These are phyloP conservation scores for Cryphonectria japonica DNA, from an alignment of 2,329 filamentous ascomycete species.

Conservation along the genomic window DNA sequence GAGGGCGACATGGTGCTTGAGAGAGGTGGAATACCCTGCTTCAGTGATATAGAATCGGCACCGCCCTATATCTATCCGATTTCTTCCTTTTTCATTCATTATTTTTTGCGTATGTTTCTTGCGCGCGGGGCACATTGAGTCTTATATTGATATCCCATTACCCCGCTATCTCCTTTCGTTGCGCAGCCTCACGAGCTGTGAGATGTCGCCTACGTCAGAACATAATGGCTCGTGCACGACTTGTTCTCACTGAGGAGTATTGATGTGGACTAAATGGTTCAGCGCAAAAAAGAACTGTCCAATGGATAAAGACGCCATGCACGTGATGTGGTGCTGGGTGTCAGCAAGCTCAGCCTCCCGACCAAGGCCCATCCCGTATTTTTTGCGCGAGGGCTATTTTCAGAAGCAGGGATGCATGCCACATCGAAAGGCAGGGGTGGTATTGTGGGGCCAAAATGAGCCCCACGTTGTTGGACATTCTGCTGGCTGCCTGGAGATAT, in stretches of 20 bases:
- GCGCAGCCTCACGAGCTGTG: not conserved
- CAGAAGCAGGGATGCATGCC: not conserved
- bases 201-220: not conserved
- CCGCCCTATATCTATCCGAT: no score
- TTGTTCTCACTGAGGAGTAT: not conserved
- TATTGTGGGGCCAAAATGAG: not conserved
- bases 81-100: not conserved
- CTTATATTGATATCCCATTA: not conserved
- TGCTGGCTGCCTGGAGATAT: not conserved
- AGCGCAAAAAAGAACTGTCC: slow-evolving; percentile 6
- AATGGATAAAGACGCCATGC: slow-evolving; percentile 1
- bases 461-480: not conserved
- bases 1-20: not conserved
- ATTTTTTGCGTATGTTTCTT: not conserved
- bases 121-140: not conserved
- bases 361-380: not conserved
- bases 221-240: not conserved
- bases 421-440: not conserved
- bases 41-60: not conserved
- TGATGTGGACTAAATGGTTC: not conserved
- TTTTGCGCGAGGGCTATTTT: slow-evolving; percentile 11
- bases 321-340: not conserved
- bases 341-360: slow-evolving; percentile 2
- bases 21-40: no score
- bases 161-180: not conserved